Evolutionary conservation across 2,329 filamentous ascomycete genomes (phyloP).

Genomic region (Alternaria burnsii): DNA sequence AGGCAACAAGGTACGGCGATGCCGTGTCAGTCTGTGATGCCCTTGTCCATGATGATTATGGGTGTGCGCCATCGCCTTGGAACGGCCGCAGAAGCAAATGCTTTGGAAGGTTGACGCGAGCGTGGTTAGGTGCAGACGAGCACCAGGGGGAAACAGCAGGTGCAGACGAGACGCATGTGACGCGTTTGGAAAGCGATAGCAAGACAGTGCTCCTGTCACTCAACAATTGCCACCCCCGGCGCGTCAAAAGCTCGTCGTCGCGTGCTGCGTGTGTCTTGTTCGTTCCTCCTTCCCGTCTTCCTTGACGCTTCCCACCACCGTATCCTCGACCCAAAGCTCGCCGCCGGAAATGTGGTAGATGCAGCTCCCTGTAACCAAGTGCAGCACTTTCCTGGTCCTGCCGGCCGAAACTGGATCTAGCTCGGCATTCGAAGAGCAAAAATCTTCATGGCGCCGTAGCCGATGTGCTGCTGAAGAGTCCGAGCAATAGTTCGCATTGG

Average conservation of each 20-base stretch:
- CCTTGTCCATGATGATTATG: conserved; percentile 12
- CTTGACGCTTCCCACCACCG: not conserved
- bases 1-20: conserved; percentile 4
- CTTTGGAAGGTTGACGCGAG: conserved; percentile 18
- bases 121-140: conserved; percentile 17
- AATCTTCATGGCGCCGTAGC: conserved; percentile 18
- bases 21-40: conserved; percentile 19
- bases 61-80: conserved; percentile 11
- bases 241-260: not conserved
- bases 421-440: conserved; percentile 15
- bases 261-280: not conserved
- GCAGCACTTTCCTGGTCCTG: conserved; percentile 9
- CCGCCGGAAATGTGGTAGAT: conserved; percentile 1
- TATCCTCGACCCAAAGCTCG: not conserved
- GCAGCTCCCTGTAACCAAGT: conserved; percentile 9
- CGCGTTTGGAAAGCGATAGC: conserved; percentile 11
- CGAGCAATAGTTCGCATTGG: conserved; percentile 11
- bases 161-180: conserved; percentile 16
- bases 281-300: not conserved
- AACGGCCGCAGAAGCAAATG: conserved; percentile 9
- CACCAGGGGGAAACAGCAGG: conserved; percentile 5
- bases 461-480: conserved; percentile 9
- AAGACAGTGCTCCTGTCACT: conserved; percentile 2
- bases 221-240: conserved; percentile 1
- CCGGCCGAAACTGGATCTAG: conserved; percentile 15